Evolutionary conservation across 371 early-diverging fungal species (phyloP).

Genomic region (Zychaea mexicana): DNA sequence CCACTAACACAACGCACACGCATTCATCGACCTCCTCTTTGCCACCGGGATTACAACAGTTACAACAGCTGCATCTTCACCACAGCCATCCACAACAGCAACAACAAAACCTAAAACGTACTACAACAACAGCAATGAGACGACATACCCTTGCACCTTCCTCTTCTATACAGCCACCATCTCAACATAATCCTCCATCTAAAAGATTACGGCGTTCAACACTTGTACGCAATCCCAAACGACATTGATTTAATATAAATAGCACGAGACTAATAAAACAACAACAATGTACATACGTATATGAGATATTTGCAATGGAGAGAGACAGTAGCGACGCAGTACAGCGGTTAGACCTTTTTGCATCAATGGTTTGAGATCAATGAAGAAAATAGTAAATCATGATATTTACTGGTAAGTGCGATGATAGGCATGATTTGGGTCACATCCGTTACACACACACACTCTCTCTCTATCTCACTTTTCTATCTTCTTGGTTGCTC

Average conservation of each 20-base stretch:
- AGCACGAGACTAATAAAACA: not conserved
- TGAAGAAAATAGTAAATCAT: not conserved
- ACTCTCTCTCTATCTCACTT: too few relatives aligned
- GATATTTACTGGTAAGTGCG: slow-evolving; percentile 39
- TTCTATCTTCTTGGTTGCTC: slow-evolving; percentile 45
- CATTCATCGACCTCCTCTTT: not conserved
- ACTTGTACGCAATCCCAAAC: slow-evolving; percentile 2
- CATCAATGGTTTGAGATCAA: slow-evolving; percentile 44
- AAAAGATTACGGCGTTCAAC: not conserved
- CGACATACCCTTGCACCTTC: too few relatives aligned
- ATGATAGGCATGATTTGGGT: slow-evolving; percentile 35
- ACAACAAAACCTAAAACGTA: not conserved
- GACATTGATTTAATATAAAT: not conserved
- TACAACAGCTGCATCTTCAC: not conserved
- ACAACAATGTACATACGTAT: not conserved
- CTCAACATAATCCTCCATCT: not conserved
- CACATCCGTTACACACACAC: slow-evolving; percentile 29
- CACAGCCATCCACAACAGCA: not conserved
- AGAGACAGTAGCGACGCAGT: slow-evolving; percentile 23
- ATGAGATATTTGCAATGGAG: not conserved
- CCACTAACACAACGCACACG: too few relatives aligned
- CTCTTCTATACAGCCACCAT: not conserved
- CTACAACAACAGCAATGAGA: too few relatives aligned
- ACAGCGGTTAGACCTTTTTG: slow-evolving; percentile 43
- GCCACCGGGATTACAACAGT: not conserved